Evolutionary conservation across 2,329 filamentous ascomycete species (phyloP).

Genomic region (Claviceps arundinis): DNA sequence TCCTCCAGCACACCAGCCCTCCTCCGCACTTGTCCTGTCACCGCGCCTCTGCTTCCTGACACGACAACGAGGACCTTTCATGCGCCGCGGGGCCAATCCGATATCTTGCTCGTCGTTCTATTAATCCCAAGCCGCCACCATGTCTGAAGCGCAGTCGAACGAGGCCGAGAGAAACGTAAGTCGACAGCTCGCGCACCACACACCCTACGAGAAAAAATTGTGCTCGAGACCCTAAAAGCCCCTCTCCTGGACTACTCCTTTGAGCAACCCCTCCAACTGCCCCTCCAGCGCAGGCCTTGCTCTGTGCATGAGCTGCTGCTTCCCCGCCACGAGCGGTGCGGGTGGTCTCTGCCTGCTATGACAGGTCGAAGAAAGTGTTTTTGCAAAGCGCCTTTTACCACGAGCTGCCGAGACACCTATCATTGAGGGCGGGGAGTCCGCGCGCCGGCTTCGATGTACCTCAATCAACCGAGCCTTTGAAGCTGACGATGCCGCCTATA

Average conservation of each 20-base stretch:
- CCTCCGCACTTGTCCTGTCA: slow-evolving; percentile 6
- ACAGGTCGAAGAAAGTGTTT: neutral
- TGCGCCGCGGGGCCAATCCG: slow-evolving; percentile 13
- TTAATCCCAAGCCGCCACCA: slow-evolving; percentile 36
- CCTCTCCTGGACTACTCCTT: neutral
- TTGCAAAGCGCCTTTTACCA: no score
- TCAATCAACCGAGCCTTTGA: neutral
- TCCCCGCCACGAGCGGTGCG: slow-evolving; percentile 17
- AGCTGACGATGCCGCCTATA: slow-evolving; percentile 16
- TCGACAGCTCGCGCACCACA: slow-evolving; percentile 9
- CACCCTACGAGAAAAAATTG: slow-evolving; percentile 8
- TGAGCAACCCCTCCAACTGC: slow-evolving; percentile 1
- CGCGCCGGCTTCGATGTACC: neutral
- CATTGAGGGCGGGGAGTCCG: neutral
- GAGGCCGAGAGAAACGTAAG: slow-evolving; percentile 94
- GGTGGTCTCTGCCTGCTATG: neutral
- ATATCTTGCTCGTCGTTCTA: slow-evolving; percentile 11
- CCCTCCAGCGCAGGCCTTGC: neutral
- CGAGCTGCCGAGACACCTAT: no score
- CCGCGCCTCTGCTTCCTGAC: slow-evolving; percentile 8
- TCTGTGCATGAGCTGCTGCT: slow-evolving; percentile 5
- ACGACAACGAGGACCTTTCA: slow-evolving; percentile 3
- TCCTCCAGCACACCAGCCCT: slow-evolving; percentile 9
- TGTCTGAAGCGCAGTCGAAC: slow-evolving; percentile 76
- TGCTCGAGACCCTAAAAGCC: slow-evolving; percentile 4